phyloP scores from a whole-genome alignment of 1,284 basidiomycete genomes.

The Heterobasidion parviporum region DNA sequence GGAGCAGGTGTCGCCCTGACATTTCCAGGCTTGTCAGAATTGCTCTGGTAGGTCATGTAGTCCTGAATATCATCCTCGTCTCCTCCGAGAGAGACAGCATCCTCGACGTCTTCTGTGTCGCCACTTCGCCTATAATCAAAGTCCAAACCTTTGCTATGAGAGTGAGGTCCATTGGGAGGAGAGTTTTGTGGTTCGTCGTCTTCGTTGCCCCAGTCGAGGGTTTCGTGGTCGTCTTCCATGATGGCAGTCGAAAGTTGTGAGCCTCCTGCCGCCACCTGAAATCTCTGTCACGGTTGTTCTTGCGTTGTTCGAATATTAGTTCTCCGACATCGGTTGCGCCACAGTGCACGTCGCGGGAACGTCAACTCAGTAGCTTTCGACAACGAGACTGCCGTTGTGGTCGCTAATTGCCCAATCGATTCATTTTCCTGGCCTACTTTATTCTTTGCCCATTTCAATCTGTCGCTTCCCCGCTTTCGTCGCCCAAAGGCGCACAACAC shows the following conservation, averaged over 20 bases:
- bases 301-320: neutral
- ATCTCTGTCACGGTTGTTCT: neutral
- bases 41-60: constrained; percentile 24
- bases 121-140: constrained; percentile 10
- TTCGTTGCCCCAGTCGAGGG: constrained; percentile 69
- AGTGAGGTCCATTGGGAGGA: neutral
- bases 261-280: neutral
- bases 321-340: neutral
- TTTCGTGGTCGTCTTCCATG: constrained; percentile 65
- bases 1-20: constrained; percentile 4
- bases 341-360: neutral
- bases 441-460: constrained; percentile 12
- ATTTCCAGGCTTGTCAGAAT: constrained; percentile 12
- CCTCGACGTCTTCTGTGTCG: constrained; percentile 47
- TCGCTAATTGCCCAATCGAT: neutral
- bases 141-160: neutral
- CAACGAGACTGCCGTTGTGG: no score
- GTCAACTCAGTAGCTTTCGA: no score
- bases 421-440: neutral
- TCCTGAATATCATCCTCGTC: constrained; percentile 54
- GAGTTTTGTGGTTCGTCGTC: constrained; percentile 42
- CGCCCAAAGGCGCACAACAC: constrained; percentile 31
- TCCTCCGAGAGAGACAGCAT: constrained; percentile 63
- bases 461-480: constrained; percentile 28
- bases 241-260: constrained; percentile 6